A percentile compares a stretch with the other conserved stretches of the same genome.
Evolutionary conservation across 2,329 filamentous ascomycete species (phyloP).

Genomic region (Penicillium hesseltinei): DNA sequence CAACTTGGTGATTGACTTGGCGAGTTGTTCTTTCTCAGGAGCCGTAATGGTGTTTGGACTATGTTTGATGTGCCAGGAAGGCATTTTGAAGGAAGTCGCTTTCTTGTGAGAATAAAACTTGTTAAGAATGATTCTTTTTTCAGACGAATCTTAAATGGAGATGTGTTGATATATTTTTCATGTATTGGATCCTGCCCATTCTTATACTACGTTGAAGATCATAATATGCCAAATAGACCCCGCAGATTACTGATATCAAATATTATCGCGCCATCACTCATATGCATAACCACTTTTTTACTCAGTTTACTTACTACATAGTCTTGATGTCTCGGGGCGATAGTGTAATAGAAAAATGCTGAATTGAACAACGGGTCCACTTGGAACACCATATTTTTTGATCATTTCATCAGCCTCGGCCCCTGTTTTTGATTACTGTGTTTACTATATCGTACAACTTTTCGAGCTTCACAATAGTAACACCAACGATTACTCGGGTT

Average conservation of each 20-base stretch:
- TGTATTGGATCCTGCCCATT: neutral
- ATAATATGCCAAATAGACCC: neutral
- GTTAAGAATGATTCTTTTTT: neutral
- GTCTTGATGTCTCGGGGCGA: neutral
- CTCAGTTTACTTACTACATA: too few relatives aligned
- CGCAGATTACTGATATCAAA: neutral
- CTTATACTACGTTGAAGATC: neutral
- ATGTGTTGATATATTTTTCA: neutral
- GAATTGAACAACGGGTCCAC: too few relatives aligned
- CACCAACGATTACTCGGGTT: neutral
- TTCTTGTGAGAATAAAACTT: neutral
- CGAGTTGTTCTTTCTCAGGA: constrained; percentile 3
- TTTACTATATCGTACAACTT: neutral
- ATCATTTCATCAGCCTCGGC: constrained; percentile 7
- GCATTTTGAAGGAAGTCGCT: neutral
- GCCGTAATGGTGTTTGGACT: constrained; percentile 1
- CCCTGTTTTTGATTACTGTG: neutral
- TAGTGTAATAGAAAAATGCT: neutral
- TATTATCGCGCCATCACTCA: neutral
- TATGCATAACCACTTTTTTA: neutral
- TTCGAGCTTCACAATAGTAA: neutral
- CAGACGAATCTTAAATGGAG: neutral
- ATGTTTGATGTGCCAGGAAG: neutral
- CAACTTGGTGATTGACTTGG: constrained; percentile 4
- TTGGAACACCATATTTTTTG: neutral